Base-by-base conservation (phyloP, 768 basidiomycete genomes). In the Hypholoma sublateritium region DNA sequence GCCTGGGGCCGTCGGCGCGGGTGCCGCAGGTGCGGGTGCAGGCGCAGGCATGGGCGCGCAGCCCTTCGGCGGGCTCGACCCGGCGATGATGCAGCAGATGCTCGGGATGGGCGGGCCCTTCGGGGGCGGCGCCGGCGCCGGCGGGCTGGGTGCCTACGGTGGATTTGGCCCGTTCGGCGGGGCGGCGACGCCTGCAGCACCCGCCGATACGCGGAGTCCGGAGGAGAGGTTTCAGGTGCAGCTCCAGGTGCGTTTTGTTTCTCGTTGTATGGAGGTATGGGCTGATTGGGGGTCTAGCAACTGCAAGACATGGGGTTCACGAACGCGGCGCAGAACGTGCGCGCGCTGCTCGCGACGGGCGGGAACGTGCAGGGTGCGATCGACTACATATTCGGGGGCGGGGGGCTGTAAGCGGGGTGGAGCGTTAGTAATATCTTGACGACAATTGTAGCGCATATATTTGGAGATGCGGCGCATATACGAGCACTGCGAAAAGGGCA, bases 151-250 rank as follows among this genome's bases (percentile, higher is more conserved):
- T 24, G 55, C 58, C 3, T 56, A 60, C 6, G 63, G 67, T 5
- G 74, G 67, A 36, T 65, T 65, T 12, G 70, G 67, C 7, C 74
- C 67, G 37, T 65, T 65, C 13, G 70, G 67, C 6, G 74, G 67
- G 37, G 65, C 63, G 14, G 24, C 60, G 3, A 61, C 73, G 3
- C 74, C 80, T 8, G 70, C 80, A 3, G 69, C 81, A 0, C 86
- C 91, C 7, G 74, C 84, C 1, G 91, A 93, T 67, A 72, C 83
- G 4, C 76, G 92, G 65, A 80, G 91, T 16, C 87, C 94, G 1
- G 96, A 98, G 69, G 96, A 96, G 76, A 79, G 95, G 48, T 98
- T 91, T 79, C 90, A 95, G 66, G 83, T 88, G 16, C 91, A 94
- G 67, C 75, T 93, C 4, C 87, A 89, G 81, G 90, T 88, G 24